phyloP scores from a whole-genome alignment of 2,329 filamentous ascomycete species.

The Metarhizium robertsii region DNA sequence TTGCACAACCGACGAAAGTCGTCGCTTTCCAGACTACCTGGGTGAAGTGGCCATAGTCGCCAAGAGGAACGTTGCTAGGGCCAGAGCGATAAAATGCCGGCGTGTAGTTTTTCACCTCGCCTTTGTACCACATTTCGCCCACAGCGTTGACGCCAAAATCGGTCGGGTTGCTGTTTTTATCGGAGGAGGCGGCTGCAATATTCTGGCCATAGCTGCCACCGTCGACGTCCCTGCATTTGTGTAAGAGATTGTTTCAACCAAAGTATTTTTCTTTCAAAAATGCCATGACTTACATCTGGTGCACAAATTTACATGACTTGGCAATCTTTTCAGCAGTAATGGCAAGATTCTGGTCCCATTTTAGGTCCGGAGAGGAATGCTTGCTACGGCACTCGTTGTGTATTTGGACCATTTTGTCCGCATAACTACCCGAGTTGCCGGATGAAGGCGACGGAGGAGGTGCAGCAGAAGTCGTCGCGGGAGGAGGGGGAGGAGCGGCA shows the following conservation, averaged over 20 bases:
- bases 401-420: constrained; percentile 46
- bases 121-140: constrained; percentile 83
- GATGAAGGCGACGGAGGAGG: no score
- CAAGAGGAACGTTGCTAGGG: no score
- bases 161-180: constrained; percentile 24
- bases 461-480: background rate
- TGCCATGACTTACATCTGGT: constrained; percentile 58
- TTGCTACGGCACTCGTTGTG: constrained; percentile 82
- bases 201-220: constrained; percentile 78
- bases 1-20: constrained; percentile 44
- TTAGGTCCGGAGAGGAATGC: constrained; percentile 59
- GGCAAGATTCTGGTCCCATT: constrained; percentile 58
- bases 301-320: constrained; percentile 58
- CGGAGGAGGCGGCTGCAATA: constrained; percentile 57
- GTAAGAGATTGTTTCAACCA: background rate
- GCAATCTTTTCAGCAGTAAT: constrained; percentile 56
- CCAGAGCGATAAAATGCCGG: no score
- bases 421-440: constrained; percentile 17
- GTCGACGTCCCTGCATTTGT: background rate
- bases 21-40: constrained; percentile 33
- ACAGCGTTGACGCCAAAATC: constrained; percentile 57
- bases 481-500: constrained; percentile 1
- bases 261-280: background rate
- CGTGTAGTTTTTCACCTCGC: constrained; percentile 50
- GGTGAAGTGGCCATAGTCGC: constrained; percentile 39